Conservation (phyloP, 2,329 filamentous ascomycete genomes). For the Xylariomycetidae sp. region DNA sequence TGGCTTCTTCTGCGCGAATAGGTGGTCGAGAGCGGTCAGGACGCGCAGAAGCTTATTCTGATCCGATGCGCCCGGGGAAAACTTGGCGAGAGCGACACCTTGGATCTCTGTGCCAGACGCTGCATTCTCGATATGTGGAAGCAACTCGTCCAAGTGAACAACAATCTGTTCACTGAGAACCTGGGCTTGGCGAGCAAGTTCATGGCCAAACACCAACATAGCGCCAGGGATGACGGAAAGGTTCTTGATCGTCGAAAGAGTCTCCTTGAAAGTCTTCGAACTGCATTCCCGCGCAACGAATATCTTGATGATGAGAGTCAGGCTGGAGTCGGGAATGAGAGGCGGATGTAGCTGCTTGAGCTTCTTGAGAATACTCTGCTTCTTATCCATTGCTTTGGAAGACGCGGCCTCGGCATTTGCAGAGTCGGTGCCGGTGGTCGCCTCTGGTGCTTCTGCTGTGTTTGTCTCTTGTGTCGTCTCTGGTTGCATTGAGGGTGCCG, state of each 20-base stretch:
- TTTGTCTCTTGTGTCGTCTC: conserved; percentile 16
- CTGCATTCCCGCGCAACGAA: conserved; percentile 94
- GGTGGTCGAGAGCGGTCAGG: conserved; percentile 87
- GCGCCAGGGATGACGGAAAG: conserved; percentile 87
- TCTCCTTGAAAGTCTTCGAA: conserved; percentile 96
- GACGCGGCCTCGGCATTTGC: conserved; percentile 27
- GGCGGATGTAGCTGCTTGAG: conserved; percentile 67
- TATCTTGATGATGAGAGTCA: conserved; percentile 92
- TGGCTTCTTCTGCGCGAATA: conserved; percentile 75
- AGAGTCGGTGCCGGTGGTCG: conserved; percentile 16
- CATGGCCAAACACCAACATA: conserved; percentile 85
- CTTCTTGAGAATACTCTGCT: conserved; percentile 40
- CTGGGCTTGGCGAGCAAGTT: conserved; percentile 83
- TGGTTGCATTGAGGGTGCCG: conserved; percentile 10
- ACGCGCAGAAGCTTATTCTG: conserved; percentile 93
- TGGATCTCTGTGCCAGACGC: conserved; percentile 91
- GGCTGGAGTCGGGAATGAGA: conserved; percentile 79
- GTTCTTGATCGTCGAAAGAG: conserved; percentile 97
- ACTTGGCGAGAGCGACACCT: conserved; percentile 87
- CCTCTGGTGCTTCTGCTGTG: conserved; percentile 11
- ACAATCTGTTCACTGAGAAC: conserved; percentile 79
- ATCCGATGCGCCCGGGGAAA: conserved; percentile 91
- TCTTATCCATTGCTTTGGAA: conserved; percentile 33
- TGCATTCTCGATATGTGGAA: conserved; percentile 80
- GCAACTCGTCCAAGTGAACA: conserved; percentile 73